Evolutionary conservation across 192 early-diverging fungal species (phyloP).

Genomic region (Umbelopsis sp.): DNA sequence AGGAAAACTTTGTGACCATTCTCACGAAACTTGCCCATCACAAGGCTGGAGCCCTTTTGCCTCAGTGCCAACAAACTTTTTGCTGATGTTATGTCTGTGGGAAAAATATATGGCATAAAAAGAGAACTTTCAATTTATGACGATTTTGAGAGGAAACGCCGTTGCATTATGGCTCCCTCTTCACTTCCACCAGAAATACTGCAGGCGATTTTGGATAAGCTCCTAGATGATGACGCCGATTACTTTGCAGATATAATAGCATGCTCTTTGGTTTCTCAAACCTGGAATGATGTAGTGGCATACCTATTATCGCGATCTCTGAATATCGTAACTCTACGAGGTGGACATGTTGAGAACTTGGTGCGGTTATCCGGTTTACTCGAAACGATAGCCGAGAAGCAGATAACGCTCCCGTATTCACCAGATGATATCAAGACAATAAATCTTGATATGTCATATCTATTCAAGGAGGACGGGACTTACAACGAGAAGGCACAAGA

Average conservation of each 20-base stretch:
- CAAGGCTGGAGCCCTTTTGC: not conserved
- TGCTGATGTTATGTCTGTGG: slow-evolving; percentile 22
- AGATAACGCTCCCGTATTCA: slow-evolving; percentile 3
- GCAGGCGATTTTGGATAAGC: not conserved
- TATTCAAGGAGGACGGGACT: slow-evolving; percentile 5
- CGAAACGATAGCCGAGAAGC: not conserved
- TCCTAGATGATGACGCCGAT: not conserved
- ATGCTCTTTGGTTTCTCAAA: slow-evolving; percentile 14
- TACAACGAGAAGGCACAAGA: slow-evolving; percentile 7
- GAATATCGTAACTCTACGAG: not conserved
- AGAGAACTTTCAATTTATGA: not conserved
- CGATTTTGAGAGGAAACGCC: slow-evolving; percentile 2
- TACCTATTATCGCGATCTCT: not conserved
- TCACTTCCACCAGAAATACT: slow-evolving; percentile 12
- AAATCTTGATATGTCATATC: slow-evolving; percentile 12
- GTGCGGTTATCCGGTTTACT: not conserved
- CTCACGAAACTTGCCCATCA: slow-evolving; percentile 5
- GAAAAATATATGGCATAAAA: slow-evolving; percentile 16
- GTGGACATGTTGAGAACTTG: not conserved
- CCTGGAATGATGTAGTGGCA: slow-evolving; percentile 4
- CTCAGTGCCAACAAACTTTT: not conserved
- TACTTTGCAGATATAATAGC: slow-evolving; percentile 8
- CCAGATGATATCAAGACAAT: slow-evolving; percentile 4
- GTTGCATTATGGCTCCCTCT: slow-evolving; percentile 6
- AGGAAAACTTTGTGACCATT: slow-evolving; percentile 1